Evolutionary conservation across 164 flowering plant species (phyloP), one percentile per base, ranked within the genome.

Genomic region (Amborella trichopoda): DNA sequence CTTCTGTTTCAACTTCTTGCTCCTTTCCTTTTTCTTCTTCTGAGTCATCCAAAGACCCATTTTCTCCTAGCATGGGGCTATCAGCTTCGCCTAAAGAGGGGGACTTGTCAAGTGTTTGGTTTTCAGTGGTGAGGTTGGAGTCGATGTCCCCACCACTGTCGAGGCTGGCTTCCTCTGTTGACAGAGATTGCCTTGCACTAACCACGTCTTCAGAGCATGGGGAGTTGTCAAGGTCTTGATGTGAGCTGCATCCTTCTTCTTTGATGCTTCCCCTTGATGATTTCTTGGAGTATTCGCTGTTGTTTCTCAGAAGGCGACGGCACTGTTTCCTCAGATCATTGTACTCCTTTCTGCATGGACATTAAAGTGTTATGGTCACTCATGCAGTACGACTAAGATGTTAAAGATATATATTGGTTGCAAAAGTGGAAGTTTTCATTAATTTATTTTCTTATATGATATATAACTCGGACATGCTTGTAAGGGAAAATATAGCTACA

Each of bases 151-250:
- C 41, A 37, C 1, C n/a, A n/a, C n/a, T 21, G 22, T 69, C 77
- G 36, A 45, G 65, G 60, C 46, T 68, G 19, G 58, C 63, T 54
- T 66, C 83, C 38, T 80, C 90, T 46, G 80, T 72, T 28, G 94
- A 81, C 53, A 90, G 85, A 40, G 94, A 83, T 42, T 76, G 89
- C 62, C 83, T 64, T 3, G 84, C 93, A 70, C 98, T 86, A 52
- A 77, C 85, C 26, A 68, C 83, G 49, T 83, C 95, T 52, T 83
- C 94, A 22, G 84, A 81, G 48, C 67, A 46, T 36, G 66, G 44
- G 48, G 71, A 67, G 6, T n/a, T n/a, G 50, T 67, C 73, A 28
- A 49, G 16, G 26, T 41, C 66, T 26, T 68, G 72, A 52, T 28
- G 54, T 12, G 59, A 34, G 42, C 49, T 46, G 25, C 46, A 53